Conservation (phyloP, 2,329 filamentous ascomycete genomes). For the Apiospora rasikravindrae region DNA sequence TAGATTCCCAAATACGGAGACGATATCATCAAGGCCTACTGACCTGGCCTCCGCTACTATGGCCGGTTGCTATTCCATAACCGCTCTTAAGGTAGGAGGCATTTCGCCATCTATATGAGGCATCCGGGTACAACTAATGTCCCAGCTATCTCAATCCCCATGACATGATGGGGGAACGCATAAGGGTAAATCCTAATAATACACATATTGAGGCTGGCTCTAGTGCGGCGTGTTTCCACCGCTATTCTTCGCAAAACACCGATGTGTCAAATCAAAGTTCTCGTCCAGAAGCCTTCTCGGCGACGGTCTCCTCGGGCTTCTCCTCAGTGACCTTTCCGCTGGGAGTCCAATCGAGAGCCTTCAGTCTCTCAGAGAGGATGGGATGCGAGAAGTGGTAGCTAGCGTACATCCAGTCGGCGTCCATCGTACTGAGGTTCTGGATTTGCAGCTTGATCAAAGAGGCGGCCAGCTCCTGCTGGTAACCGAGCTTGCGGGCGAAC, state of each 20-base stretch:
- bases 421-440: slow-evolving; percentile 98
- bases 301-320: slow-evolving; percentile 52
- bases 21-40: background rate
- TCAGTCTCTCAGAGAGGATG: slow-evolving; percentile 90
- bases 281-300: slow-evolving; percentile 74
- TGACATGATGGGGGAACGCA: background rate
- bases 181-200: background rate
- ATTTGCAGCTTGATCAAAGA: slow-evolving; percentile 97
- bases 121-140: background rate
- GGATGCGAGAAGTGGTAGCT: slow-evolving; percentile 99
- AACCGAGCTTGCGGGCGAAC: slow-evolving; percentile 86
- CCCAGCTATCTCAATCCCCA: background rate
- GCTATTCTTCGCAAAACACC: background rate
- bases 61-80: background rate
- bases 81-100: background rate
- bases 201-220: background rate
- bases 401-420: slow-evolving; percentile 97
- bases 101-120: background rate
- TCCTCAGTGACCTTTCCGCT: slow-evolving; percentile 58
- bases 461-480: slow-evolving; percentile 79
- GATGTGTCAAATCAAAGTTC: slow-evolving; percentile 49
- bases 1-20: background rate
- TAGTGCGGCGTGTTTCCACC: background rate
- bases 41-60: background rate
- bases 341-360: slow-evolving; percentile 87